Percentiles rank a stretch among this genome's conserved stretches.
These are phyloP conservation scores for Cutaneotrichosporon sp. DNA, from an alignment of 1,284 basidiomycete species.

Conservation along the genomic window DNA sequence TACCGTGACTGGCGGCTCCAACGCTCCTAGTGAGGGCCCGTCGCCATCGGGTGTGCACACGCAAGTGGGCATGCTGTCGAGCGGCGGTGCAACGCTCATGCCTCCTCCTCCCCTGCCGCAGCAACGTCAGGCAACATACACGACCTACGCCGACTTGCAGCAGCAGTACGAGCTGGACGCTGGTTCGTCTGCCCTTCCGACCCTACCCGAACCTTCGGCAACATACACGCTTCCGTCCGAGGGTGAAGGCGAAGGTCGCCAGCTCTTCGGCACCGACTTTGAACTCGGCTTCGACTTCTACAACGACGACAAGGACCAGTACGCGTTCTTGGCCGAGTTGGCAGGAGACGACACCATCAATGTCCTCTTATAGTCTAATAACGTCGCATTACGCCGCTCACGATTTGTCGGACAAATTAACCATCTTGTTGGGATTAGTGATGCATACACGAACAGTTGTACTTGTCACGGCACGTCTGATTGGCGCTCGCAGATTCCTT, in stretches of 20 bases:
- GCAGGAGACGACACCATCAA: neutral
- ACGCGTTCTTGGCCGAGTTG: slow-evolving; percentile 14
- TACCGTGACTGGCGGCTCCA: neutral
- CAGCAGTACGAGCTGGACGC: neutral
- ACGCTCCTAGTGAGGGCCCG: slow-evolving; percentile 10
- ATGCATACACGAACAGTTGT: slow-evolving; percentile 4
- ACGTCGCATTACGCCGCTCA: neutral
- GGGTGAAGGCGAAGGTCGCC: neutral
- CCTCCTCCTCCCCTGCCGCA: slow-evolving; percentile 12
- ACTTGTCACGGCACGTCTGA: too few species aligned
- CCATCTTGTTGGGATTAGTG: slow-evolving; percentile 5
- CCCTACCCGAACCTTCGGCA: slow-evolving; percentile 11
- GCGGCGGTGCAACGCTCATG: slow-evolving; percentile 5
- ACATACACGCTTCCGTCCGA: slow-evolving; percentile 1
- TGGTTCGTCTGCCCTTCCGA: slow-evolving; percentile 5
- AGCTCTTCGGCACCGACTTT: neutral
- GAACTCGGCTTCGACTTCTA: slow-evolving; percentile 15
- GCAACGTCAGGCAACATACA: neutral
- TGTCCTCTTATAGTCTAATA: neutral
- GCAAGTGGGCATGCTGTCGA: slow-evolving; percentile 1
- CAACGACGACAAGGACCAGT: slow-evolving; percentile 16
- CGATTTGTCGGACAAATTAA: too few species aligned
- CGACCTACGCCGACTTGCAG: neutral
- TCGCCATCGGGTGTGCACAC: slow-evolving; percentile 8
- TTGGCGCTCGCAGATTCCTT: too few species aligned